Conservation (phyloP, 805 yeast species). For the Candida xiaguanensis region DNA sequence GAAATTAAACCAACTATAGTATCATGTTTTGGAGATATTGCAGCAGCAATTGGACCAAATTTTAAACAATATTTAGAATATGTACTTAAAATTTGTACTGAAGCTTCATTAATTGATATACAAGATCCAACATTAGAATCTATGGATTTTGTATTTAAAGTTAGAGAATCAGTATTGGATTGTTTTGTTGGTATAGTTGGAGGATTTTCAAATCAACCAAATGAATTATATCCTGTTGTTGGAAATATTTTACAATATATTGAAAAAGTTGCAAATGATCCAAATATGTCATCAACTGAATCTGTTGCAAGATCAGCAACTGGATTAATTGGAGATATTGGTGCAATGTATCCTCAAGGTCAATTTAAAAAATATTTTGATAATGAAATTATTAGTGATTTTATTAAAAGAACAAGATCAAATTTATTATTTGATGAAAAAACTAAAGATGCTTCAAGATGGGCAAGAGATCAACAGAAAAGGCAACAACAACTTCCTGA, state of each 20-base stretch:
- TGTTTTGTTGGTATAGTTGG: conserved; percentile 94
- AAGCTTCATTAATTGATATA: conserved; percentile 59
- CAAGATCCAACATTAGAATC: conserved; percentile 72
- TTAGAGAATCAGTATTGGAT: conserved; percentile 88
- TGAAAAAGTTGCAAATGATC: conserved; percentile 54
- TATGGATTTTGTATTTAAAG: conserved; percentile 64
- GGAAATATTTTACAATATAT: conserved; percentile 70
- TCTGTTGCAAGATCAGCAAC: conserved; percentile 77
- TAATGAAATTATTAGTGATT: conserved; percentile 76
- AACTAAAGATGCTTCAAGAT: conserved; percentile 89
- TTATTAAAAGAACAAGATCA: conserved; percentile 69
- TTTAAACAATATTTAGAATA: conserved; percentile 75
- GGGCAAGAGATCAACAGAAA: conserved; percentile 91
- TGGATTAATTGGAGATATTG: conserved; percentile 91
- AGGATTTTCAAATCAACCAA: conserved; percentile 73
- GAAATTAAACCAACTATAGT: conserved; percentile 84
- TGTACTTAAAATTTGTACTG: conserved; percentile 73
- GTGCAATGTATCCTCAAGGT: conserved; percentile 79
- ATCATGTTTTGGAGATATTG: conserved; percentile 94
- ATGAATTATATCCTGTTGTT: conserved; percentile 60
- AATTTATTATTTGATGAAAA: conserved; percentile 57
- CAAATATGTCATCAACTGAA: conserved; percentile 59
- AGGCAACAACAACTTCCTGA: conserved; percentile 22
- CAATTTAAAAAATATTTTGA: conserved; percentile 61
- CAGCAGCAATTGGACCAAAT: conserved; percentile 75